Base-by-base conservation (phyloP, 2,329 filamentous ascomycete genomes). In the Paramyrothecium roridum region DNA sequence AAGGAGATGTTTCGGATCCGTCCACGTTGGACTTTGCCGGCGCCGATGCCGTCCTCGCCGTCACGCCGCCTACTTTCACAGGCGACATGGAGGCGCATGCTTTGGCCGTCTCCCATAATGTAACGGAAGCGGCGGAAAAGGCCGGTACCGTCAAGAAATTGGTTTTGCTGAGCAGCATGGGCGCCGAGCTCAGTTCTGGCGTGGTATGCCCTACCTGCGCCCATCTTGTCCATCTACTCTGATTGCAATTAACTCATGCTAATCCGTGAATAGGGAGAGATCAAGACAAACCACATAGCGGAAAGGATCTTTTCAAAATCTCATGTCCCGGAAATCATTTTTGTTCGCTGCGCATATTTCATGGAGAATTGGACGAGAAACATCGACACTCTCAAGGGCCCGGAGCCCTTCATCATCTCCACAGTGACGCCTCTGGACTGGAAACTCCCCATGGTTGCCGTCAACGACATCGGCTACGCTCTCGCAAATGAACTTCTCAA, bases 361-460 rank as follows among this genome's bases (percentile, higher is more conserved):
- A 74, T 73, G 70, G 70, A 75, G 57, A 74, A 74, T 50, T 74
- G 72, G 72, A 63, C 62, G 3, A 56, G 57, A 52, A 53, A 55
- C 2, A 23, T 67, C 1, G 61, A 67, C 19, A 70, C 66, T 0
- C 56, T 74, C 34, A 59, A 62, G 19, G 57, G 37, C 1, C 52
- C 62, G 1, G 47, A 61, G 1, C 66, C 69, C 1, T 72, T 68
- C 58, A 67, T 75, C 54, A 67, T 57, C 50, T 71, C 71, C 1
- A 67, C 69, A 1, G 60, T 74, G 17, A 68, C 68, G 0, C 72
- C 73, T 0, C 46, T 70, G 2, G 68, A 72, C 11, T 67, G 57
- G 43, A 57, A 65, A 21, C 30, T 72, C 11, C 65, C 67, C 1
- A 73, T 73, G 70, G 65, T 70, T 3, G 65, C 67, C 0, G 56